A percentile compares a stretch with the other conserved stretches of the same genome.
These are phyloP conservation scores for Suillus discolor DNA, from an alignment of 768 basidiomycete species.

Conservation along the genomic window DNA sequence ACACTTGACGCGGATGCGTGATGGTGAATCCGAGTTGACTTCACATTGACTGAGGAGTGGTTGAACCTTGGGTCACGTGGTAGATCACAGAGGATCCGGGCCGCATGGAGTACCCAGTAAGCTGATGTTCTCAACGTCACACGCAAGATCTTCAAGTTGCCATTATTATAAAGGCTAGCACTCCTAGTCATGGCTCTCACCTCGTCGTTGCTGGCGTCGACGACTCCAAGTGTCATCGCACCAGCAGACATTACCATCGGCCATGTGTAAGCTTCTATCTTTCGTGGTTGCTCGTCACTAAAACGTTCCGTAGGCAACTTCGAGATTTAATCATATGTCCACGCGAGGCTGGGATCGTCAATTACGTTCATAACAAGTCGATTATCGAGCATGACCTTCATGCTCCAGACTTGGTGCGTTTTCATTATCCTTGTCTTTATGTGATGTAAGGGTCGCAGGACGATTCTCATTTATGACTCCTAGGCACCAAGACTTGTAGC, in stretches of 20 bases:
- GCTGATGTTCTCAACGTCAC: conserved; percentile 4
- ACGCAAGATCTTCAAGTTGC: conserved; percentile 5
- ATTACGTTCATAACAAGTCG: conserved; percentile 54
- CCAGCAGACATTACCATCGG: conserved; percentile 54
- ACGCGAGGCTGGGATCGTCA: conserved; percentile 61
- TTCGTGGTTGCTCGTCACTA: background rate
- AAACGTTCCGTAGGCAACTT: conserved; percentile 56
- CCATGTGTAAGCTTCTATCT: conserved; percentile 54
- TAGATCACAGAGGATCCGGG: background rate
- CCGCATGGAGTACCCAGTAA: background rate
- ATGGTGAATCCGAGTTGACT: background rate
- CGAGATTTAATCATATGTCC: conserved; percentile 81
- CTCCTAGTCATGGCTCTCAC: conserved; percentile 48
- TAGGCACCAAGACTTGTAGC: conserved; percentile 52
- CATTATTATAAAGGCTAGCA: background rate
- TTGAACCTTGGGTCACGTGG: background rate
- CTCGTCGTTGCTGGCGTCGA: conserved; percentile 45
- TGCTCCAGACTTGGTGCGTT: conserved; percentile 47
- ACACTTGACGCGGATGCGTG: background rate
- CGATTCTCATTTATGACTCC: conserved; percentile 19
- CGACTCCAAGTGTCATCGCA: conserved; percentile 42
- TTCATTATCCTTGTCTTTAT: conserved; percentile 10
- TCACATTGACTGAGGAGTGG: background rate
- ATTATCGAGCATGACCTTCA: conserved; percentile 66
- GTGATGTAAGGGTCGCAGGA: conserved; percentile 17